Percentiles rank a stretch among this genome's conserved stretches.
Evolutionary conservation across 176 grass and related monocot genomes (phyloP).

Genomic region (Oryza brachyantha): DNA sequence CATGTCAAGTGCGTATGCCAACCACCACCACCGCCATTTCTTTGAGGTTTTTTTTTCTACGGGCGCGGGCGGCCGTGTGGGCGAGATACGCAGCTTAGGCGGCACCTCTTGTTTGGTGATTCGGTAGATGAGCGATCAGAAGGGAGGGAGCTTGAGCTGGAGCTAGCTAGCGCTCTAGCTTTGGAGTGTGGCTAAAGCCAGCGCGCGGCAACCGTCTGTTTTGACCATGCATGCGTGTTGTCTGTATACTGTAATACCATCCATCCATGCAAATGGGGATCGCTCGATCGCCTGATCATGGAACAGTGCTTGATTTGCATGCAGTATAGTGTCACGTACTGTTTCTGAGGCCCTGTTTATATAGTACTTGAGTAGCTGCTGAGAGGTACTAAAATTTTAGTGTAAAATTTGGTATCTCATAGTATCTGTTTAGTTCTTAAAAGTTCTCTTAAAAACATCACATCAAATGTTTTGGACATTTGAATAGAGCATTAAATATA

Average conservation of each 20-base stretch:
- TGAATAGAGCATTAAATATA: too few species aligned
- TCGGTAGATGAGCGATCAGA: slow-evolving; percentile 60
- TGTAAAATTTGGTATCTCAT: too few species aligned
- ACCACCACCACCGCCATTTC: slow-evolving; percentile 47
- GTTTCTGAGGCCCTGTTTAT: too few species aligned
- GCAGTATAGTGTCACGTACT: background rate
- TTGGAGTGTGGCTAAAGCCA: slow-evolving; percentile 74
- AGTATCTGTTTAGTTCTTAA: too few species aligned
- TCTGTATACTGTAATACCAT: too few species aligned
- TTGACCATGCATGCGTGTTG: slow-evolving; percentile 36
- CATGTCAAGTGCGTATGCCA: slow-evolving; percentile 1
- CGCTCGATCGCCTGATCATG: background rate
- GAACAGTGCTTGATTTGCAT: slow-evolving; percentile 26
- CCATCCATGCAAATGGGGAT: background rate
- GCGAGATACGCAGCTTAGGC: slow-evolving; percentile 34
- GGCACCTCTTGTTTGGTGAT: slow-evolving; percentile 50
- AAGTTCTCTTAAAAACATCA: too few species aligned
- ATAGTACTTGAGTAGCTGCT: too few species aligned
- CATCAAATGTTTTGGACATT: too few species aligned
- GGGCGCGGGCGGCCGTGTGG: background rate
- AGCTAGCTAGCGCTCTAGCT: slow-evolving; percentile 32
- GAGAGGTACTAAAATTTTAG: too few species aligned
- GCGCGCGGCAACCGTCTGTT: slow-evolving; percentile 14
- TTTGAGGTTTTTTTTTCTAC: background rate
- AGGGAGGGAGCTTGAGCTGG: slow-evolving; percentile 32